Evolutionary conservation across 2,329 filamentous ascomycete species (phyloP), one percentile per base, ranked within the genome.

Genomic region (Penicillium sp.): DNA sequence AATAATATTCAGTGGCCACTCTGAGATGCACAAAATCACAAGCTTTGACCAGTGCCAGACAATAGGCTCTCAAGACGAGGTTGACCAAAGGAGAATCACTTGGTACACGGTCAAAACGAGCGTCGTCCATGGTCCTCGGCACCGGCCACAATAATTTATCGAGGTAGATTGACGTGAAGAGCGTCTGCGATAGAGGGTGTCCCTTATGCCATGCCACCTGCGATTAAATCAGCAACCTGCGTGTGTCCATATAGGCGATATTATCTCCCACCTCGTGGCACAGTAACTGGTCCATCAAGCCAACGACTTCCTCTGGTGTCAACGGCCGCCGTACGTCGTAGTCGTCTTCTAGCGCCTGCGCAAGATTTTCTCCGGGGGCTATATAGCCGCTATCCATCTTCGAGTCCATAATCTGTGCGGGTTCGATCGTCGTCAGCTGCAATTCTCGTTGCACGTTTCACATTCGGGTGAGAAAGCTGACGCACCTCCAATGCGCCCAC

Each of bases 371-470:
- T 31, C 87, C 89, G 8, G 88, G 85, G 21, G 85, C 82, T 7
- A 95, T 80, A 63, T 88, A 92, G 29, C 94, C 94, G 70, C 91
- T 97, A 75, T 99, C 94, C 94, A 99, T 99, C 76, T 97, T 99
- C 1, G 90, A 87, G 70, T 99, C 94, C 91, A 97, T 97, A 67
- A 99, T 96, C 94, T 99, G 68, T 51, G 27, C 43, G 8, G 5
- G 39, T 36, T 34, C 23, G 39, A 15, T 36, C 15, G 44, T 51
- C 23, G 52, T 70, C 54, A 69, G 68, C 52, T 49, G 36, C 49
- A 39, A 43, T 45, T 45, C 40, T 50, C 19, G 50, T 48, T 21
- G 43, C 46, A 36, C 34, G 45, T 57, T 60, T 55, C 39, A 34
- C 36, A 54, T 23, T 23, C 48, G 8, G 38, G 54, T 46, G 53